Evolutionary conservation across 148 eudicot genomes (phyloP).

Genomic region (Amaranthus cruentus): DNA sequence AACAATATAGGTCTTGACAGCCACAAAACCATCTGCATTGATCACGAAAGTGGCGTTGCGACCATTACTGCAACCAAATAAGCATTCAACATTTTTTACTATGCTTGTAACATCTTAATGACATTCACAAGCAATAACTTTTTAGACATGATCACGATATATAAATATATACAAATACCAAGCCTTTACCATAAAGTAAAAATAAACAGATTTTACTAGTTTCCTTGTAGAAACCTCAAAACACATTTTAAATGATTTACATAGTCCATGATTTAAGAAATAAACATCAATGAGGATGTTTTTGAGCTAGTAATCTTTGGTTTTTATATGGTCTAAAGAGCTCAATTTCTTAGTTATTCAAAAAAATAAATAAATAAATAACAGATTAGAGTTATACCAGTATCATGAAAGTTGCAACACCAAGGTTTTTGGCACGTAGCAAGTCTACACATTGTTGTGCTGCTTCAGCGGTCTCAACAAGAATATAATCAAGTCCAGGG

Average conservation of each 20-base stretch:
- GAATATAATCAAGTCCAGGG: slow-evolving; percentile 88
- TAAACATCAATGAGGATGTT: not conserved
- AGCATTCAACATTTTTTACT: no score
- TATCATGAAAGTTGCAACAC: slow-evolving; percentile 98
- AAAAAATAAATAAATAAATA: not conserved
- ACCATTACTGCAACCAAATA: no score
- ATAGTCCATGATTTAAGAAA: not conserved
- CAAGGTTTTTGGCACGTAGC: slow-evolving; percentile 79
- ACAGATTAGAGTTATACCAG: slow-evolving; percentile 45
- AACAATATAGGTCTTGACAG: no score
- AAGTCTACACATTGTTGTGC: slow-evolving; percentile 94
- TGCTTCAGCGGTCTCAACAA: slow-evolving; percentile 87
- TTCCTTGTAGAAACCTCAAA: not conserved
- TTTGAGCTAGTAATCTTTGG: not conserved
- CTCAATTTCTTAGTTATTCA: not conserved
- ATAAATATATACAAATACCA: not conserved
- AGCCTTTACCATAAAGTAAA: not conserved
- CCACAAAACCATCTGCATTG: no score
- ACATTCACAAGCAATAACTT: not conserved
- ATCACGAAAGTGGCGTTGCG: no score
- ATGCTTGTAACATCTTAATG: not conserved
- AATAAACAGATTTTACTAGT: not conserved
- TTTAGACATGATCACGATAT: not conserved
- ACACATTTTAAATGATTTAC: not conserved
- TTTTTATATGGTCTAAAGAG: not conserved